Conservation (phyloP, 164 flowering plant species). For the Tetrastigma voinierianum region DNA sequence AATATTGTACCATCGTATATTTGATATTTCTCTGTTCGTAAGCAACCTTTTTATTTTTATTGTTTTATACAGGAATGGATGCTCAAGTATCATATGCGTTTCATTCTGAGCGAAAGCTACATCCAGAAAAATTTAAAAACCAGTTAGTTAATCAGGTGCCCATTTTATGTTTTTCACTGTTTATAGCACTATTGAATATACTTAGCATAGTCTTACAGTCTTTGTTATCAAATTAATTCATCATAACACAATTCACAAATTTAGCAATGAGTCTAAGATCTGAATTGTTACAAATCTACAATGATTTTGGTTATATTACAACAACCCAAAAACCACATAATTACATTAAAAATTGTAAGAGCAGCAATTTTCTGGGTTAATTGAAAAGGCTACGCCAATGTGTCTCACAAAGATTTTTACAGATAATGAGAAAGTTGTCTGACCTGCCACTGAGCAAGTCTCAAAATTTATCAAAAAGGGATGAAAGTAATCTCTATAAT, state of each 20-base stretch:
- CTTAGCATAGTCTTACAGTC: not conserved
- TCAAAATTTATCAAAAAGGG: too few relatives aligned
- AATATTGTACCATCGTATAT: too few relatives aligned
- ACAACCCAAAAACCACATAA: too few relatives aligned
- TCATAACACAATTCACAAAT: too few relatives aligned
- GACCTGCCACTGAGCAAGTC: too few relatives aligned
- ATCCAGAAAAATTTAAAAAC: constrained; percentile 87
- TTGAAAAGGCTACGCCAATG: too few relatives aligned
- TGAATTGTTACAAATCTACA: not conserved
- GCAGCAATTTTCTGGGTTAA: too few relatives aligned
- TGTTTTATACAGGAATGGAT: constrained; percentile 76
- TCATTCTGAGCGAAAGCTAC: constrained; percentile 82
- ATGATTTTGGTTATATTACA: not conserved
- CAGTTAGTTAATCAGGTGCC: constrained; percentile 85
- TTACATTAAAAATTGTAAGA: too few relatives aligned
- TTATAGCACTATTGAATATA: not conserved
- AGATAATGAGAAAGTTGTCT: too few relatives aligned
- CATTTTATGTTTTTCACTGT: not conserved
- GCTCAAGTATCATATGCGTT: constrained; percentile 97
- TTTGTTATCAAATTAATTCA: not conserved
- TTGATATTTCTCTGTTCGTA: not conserved
- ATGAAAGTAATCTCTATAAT: too few relatives aligned
- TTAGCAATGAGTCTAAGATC: not conserved
- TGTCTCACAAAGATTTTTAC: too few relatives aligned
- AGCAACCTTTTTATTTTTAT: too few relatives aligned